Evolutionary conservation across 257 asterid genomes (phyloP).

Genomic region (Primulina tabacum): DNA sequence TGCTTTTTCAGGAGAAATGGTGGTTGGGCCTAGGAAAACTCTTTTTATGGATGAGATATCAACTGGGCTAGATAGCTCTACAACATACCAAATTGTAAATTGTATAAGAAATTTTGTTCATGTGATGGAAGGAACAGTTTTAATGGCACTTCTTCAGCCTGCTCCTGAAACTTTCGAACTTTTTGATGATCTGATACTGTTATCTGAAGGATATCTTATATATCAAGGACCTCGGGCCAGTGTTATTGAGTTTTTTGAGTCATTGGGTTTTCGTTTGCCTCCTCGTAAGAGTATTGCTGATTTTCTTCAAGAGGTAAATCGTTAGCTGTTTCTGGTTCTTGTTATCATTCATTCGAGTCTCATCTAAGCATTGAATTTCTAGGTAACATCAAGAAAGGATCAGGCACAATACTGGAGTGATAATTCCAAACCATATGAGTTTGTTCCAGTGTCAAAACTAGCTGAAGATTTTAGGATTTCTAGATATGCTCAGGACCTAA

Average conservation of each 20-base stretch:
- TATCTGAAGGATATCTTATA: slow-evolving; percentile 75
- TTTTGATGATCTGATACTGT: slow-evolving; percentile 76
- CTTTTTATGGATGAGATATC: slow-evolving; percentile 95
- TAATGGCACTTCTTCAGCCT: slow-evolving; percentile 93
- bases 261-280: slow-evolving; percentile 79
- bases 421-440: slow-evolving; percentile 61
- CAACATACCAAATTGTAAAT: slow-evolving; percentile 82
- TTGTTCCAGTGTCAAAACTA: slow-evolving; percentile 57
- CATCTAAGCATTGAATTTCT: not conserved
- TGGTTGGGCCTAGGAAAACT: slow-evolving; percentile 87
- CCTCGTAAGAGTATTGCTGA: slow-evolving; percentile 89
- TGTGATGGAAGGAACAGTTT: slow-evolving; percentile 79
- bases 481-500: slow-evolving; percentile 49
- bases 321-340: slow-evolving; percentile 3
- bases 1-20: slow-evolving; percentile 70
- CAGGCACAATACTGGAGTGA: slow-evolving; percentile 91
- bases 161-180: slow-evolving; percentile 90
- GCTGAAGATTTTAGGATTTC: slow-evolving; percentile 71
- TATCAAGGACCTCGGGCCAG: slow-evolving; percentile 75
- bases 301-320: slow-evolving; percentile 82
- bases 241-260: slow-evolving; percentile 68
- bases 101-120: slow-evolving; percentile 80
- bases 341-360: slow-evolving; percentile 8
- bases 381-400: slow-evolving; percentile 87
- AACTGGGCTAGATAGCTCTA: slow-evolving; percentile 94